phyloP scores from a whole-genome alignment of 2,329 filamentous ascomycete species.

The Sarocladiaceae sp. region DNA sequence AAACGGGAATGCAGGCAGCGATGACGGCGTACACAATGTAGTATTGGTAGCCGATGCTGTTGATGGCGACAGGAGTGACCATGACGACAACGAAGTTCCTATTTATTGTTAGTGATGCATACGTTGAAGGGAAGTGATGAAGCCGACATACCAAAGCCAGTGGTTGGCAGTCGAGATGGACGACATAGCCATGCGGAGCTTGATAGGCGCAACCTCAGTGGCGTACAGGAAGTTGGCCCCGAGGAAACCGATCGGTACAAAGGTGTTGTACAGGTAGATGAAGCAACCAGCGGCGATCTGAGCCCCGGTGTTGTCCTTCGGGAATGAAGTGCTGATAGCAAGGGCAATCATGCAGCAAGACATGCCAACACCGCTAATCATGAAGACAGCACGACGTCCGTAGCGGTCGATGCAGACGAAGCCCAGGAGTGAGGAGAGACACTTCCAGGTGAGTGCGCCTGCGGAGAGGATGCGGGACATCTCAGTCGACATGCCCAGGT shows the following conservation, averaged over 20 bases:
- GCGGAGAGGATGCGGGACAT: slow-evolving; percentile 37
- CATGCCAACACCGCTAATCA: slow-evolving; percentile 49
- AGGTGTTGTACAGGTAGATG: slow-evolving; percentile 57
- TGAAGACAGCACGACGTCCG: slow-evolving; percentile 46
- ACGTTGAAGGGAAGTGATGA: background rate
- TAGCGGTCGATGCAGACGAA: slow-evolving; percentile 48
- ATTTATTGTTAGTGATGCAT: slow-evolving; percentile 21
- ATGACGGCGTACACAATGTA: slow-evolving; percentile 47
- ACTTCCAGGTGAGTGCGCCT: slow-evolving; percentile 53
- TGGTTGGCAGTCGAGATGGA: slow-evolving; percentile 52
- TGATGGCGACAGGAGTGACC: slow-evolving; percentile 42
- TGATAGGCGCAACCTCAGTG: slow-evolving; percentile 50
- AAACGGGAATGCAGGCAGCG: slow-evolving; percentile 37
- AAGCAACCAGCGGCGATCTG: slow-evolving; percentile 51
- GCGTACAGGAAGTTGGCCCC: slow-evolving; percentile 59
- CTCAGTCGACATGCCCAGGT: slow-evolving; percentile 33
- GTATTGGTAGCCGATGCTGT: slow-evolving; percentile 46
- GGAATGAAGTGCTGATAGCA: slow-evolving; percentile 46
- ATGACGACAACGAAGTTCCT: slow-evolving; percentile 33
- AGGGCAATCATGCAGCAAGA: slow-evolving; percentile 49
- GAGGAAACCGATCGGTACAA: slow-evolving; percentile 28
- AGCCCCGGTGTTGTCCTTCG: slow-evolving; percentile 37
- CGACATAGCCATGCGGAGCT: slow-evolving; percentile 49
- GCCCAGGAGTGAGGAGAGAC: slow-evolving; percentile 44
- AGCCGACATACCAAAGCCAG: slow-evolving; percentile 39